A percentile compares a stretch with the other conserved stretches of the same genome.
These are phyloP conservation scores for Turnera subulata DNA, from an alignment of 345 rosid species.

Conservation along the genomic window DNA sequence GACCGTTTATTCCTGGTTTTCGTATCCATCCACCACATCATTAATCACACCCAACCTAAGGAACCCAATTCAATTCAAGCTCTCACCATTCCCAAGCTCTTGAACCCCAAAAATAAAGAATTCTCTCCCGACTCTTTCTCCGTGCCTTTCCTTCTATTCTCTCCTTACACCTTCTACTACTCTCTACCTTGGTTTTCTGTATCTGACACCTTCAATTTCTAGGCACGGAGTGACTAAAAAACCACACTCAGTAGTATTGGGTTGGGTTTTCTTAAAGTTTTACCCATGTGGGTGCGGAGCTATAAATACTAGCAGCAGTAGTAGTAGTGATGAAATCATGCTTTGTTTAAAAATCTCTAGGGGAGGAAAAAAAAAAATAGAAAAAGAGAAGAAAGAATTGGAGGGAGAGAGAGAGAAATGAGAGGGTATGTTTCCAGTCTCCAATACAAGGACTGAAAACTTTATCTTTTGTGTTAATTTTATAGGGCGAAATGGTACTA, in stretches of 20 bases:
- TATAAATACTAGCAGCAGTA: conserved; percentile 50
- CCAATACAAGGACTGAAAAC: conserved; percentile 55
- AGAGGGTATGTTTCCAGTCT: conserved; percentile 45
- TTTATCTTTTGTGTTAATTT: conserved; percentile 44
- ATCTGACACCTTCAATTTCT: conserved; percentile 34
- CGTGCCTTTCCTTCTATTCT: conserved; percentile 10
- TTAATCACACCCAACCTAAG: conserved; percentile 39
- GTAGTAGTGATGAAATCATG: conserved; percentile 63
- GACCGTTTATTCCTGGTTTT: conserved; percentile 48
- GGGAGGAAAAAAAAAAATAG: neutral
- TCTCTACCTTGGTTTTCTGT: conserved; percentile 28
- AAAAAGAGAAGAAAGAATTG: neutral
- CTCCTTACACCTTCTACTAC: conserved; percentile 30
- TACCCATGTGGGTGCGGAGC: conserved; percentile 61
- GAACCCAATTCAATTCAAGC: conserved; percentile 26
- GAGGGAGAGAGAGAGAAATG: conserved; percentile 20
- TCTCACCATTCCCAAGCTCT: conserved; percentile 39
- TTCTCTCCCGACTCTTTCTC: conserved; percentile 1
- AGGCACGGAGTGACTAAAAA: conserved; percentile 20
- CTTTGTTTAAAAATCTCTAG: conserved; percentile 5
- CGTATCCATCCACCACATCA: conserved; percentile 36
- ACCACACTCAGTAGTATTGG: conserved; percentile 19
- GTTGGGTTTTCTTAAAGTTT: conserved; percentile 48
- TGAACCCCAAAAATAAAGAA: neutral
- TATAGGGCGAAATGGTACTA: conserved; percentile 35